These are phyloP conservation scores for Durotheca rogersii DNA, from an alignment of 495 filamentous ascomycete genomes.

Conservation along the genomic window DNA sequence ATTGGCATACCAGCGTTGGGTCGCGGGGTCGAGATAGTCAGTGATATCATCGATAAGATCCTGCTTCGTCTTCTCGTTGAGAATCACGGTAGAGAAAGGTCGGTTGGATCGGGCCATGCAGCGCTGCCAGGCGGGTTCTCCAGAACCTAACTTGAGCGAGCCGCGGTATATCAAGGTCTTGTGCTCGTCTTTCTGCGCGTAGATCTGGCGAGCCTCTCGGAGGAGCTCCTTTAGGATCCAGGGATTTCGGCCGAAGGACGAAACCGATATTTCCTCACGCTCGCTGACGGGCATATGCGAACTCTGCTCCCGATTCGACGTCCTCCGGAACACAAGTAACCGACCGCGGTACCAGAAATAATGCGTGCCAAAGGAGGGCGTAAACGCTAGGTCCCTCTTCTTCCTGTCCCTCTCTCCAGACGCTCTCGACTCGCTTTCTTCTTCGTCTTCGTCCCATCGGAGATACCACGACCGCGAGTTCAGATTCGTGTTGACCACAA, in stretches of 20 bases:
- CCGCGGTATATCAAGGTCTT: slow-evolving; percentile 69
- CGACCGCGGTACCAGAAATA: slow-evolving; percentile 64
- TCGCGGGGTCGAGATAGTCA: slow-evolving; percentile 81
- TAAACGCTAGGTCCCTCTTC: slow-evolving; percentile 63
- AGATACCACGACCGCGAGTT: slow-evolving; percentile 51
- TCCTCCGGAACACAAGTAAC: slow-evolving; percentile 57
- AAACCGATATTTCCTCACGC: slow-evolving; percentile 62
- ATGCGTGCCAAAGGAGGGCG: slow-evolving; percentile 63
- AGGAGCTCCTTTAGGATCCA: slow-evolving; percentile 65
- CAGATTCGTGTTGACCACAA: slow-evolving; percentile 62
- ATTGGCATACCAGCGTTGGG: slow-evolving; percentile 75
- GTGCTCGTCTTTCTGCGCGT: slow-evolving; percentile 59
- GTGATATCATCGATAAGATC: slow-evolving; percentile 78
- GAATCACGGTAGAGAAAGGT: slow-evolving; percentile 82
- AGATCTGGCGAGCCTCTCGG: slow-evolving; percentile 59
- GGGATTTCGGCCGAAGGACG: slow-evolving; percentile 66
- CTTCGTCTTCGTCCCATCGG: slow-evolving; percentile 51
- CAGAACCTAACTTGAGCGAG: slow-evolving; percentile 35
- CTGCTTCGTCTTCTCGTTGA: slow-evolving; percentile 74
- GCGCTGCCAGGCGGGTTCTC: slow-evolving; percentile 51
- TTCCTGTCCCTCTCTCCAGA: slow-evolving; percentile 39
- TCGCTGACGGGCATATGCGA: slow-evolving; percentile 38
- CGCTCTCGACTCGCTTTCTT: slow-evolving; percentile 39
- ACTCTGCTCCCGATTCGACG: slow-evolving; percentile 35
- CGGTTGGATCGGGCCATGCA: slow-evolving; percentile 63